Conservation (phyloP, 768 basidiomycete genomes). For the Amanita rubescens region DNA sequence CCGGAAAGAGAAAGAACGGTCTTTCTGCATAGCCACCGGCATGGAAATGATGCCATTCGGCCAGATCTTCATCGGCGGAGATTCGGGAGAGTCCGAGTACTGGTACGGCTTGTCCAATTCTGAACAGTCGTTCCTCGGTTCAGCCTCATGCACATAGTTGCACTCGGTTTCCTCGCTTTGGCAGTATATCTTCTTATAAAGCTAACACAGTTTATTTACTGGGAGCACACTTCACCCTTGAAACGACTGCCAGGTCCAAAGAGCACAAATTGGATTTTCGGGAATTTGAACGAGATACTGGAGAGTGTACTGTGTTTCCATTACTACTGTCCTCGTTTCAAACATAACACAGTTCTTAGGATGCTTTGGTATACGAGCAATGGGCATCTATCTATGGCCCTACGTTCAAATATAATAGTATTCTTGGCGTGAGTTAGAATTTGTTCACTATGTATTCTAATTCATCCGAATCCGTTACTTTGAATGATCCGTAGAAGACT, state of each 20-base stretch:
- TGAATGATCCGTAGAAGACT: slow-evolving; percentile 16
- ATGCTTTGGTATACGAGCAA: slow-evolving; percentile 32
- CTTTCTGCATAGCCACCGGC: no score
- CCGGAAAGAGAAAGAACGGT: no score
- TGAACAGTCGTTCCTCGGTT: no score
- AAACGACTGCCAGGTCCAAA: slow-evolving; percentile 44
- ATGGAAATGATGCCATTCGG: no score
- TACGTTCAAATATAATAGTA: slow-evolving; percentile 35
- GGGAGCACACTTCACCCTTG: slow-evolving; percentile 32
- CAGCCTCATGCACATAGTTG: neutral
- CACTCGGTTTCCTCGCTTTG: slow-evolving; percentile 7
- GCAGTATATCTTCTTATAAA: slow-evolving; percentile 25
- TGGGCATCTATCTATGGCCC: slow-evolving; percentile 45
- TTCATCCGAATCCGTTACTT: neutral
- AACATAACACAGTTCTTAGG: slow-evolving; percentile 16
- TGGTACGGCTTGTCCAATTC: no score
- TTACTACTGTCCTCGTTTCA: neutral
- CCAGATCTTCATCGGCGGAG: no score
- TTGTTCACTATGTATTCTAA: neutral
- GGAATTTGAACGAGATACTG: slow-evolving; percentile 39
- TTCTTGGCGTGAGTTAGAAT: slow-evolving; percentile 37
- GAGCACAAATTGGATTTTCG: slow-evolving; percentile 35
- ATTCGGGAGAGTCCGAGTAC: no score
- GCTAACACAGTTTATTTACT: slow-evolving; percentile 21
- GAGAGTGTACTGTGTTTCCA: slow-evolving; percentile 25